These are phyloP conservation scores for Trichaptum fuscoviolaceum DNA, from an alignment of 768 basidiomycete genomes.

Conservation along the genomic window DNA sequence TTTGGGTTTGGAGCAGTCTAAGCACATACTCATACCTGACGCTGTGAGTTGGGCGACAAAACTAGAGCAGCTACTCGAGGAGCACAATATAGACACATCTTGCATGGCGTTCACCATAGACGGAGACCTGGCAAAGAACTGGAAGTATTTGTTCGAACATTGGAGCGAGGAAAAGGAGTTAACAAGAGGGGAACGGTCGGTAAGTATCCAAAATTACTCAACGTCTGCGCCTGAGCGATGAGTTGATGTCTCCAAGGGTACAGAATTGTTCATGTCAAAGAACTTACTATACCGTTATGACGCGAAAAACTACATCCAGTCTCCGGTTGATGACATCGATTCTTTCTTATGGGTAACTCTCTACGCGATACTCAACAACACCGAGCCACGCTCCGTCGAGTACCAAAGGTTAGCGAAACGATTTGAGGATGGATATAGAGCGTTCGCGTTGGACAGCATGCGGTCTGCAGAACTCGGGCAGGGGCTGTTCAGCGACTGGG, in stretches of 20 bases:
- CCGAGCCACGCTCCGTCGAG: too few species aligned
- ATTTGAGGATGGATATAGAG: not conserved
- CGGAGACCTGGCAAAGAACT: constrained; percentile 1
- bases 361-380: not conserved
- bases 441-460: not conserved
- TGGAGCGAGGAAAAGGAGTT: not conserved
- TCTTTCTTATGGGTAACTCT: not conserved
- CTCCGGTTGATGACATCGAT: not conserved
- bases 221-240: not conserved
- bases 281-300: not conserved
- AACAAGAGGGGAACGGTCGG: not conserved
- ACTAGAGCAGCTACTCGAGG: not conserved
- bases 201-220: not conserved
- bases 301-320: not conserved
- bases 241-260: not conserved
- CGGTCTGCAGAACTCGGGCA: too few species aligned
- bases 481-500: not conserved
- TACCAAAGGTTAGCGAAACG: not conserved
- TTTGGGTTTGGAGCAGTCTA: not conserved
- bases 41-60: not conserved
- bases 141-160: not conserved
- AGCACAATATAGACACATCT: not conserved
- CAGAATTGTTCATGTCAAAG: not conserved
- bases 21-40: not conserved
- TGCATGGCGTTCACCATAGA: not conserved